Percentiles rank a stretch among this genome's conserved stretches.
Conservation (phyloP, 495 filamentous ascomycete species). For the Wilcoxina mikolae region DNA sequence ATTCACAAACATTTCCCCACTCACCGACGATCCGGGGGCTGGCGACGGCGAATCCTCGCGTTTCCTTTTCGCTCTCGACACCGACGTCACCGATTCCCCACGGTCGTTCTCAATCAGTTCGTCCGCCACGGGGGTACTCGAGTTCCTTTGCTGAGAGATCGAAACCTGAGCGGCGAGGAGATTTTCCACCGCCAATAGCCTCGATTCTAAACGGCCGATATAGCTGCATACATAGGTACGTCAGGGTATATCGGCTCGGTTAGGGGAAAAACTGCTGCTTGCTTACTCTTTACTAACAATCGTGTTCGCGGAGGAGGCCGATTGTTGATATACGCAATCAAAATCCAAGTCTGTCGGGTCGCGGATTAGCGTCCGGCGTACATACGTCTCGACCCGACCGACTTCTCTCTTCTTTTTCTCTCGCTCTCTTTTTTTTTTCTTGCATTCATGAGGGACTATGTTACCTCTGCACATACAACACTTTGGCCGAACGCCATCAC, state of each 20-base stretch:
- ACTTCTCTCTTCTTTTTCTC: too few relatives aligned
- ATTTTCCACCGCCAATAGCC: slow-evolving; percentile 25
- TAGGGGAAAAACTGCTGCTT: neutral
- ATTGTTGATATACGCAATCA: slow-evolving; percentile 35
- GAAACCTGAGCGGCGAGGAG: slow-evolving; percentile 24
- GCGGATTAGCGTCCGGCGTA: too few relatives aligned
- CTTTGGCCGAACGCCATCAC: slow-evolving; percentile 36
- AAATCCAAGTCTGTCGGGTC: slow-evolving; percentile 30
- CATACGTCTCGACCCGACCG: too few relatives aligned
- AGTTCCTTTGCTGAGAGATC: slow-evolving; percentile 1
- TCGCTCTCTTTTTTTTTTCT: too few relatives aligned
- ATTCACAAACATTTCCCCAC: slow-evolving; percentile 22
- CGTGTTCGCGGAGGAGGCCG: slow-evolving; percentile 31
- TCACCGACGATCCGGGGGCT: neutral
- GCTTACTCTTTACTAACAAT: slow-evolving; percentile 35
- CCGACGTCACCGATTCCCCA: neutral
- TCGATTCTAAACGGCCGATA: slow-evolving; percentile 25
- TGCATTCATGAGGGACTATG: too few relatives aligned
- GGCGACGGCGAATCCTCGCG: neutral
- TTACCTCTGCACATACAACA: slow-evolving; percentile 33
- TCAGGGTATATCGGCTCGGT: too few relatives aligned
- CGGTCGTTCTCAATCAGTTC: neutral
- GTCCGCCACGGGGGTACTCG: neutral
- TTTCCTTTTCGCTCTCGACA: neutral
- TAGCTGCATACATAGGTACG: slow-evolving; percentile 10